Conservation (phyloP, 2,329 filamentous ascomycete species). For the Pseudogymnoascus sp. region DNA sequence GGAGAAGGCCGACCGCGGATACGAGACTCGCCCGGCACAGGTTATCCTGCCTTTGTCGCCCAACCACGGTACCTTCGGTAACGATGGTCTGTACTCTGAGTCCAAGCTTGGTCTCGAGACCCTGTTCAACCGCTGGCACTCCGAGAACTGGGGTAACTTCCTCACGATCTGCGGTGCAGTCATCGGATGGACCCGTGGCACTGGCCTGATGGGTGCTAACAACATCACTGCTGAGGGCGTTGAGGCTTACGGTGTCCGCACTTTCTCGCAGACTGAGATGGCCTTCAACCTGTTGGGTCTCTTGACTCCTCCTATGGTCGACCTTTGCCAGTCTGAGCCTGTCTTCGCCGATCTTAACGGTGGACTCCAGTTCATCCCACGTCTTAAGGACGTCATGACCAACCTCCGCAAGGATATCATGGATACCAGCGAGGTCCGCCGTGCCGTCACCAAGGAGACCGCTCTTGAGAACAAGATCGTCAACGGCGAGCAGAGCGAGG, state of each 20-base stretch:
- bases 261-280: slow-evolving; percentile 99
- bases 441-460: slow-evolving; percentile 91
- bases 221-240: slow-evolving; percentile 96
- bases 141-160: slow-evolving; percentile 94
- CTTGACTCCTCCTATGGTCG: slow-evolving; percentile 89
- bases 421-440: slow-evolving; percentile 88
- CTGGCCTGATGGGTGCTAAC: slow-evolving; percentile 95
- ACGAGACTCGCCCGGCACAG: slow-evolving; percentile 92
- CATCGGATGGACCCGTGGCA: slow-evolving; percentile 98
- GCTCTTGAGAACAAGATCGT: slow-evolving; percentile 95
- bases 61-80: slow-evolving; percentile 97
- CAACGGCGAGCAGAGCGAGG: slow-evolving; percentile 88
- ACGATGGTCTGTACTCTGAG: slow-evolving; percentile 95
- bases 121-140: slow-evolving; percentile 97
- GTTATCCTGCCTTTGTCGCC: slow-evolving; percentile 93
- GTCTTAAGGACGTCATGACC: slow-evolving; percentile 91
- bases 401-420: slow-evolving; percentile 89
- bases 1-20: slow-evolving; percentile 80
- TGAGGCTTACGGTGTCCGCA: slow-evolving; percentile 92
- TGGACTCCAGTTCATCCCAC: slow-evolving; percentile 93
- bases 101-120: slow-evolving; percentile 97
- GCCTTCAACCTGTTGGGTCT: slow-evolving; percentile 95
- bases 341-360: slow-evolving; percentile 97
- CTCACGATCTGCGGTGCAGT: slow-evolving; percentile 97
- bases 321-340: slow-evolving; percentile 90